Evolutionary conservation across 73 alveolate genomes (phyloP).

Genomic region (Stentor roeselii): DNA sequence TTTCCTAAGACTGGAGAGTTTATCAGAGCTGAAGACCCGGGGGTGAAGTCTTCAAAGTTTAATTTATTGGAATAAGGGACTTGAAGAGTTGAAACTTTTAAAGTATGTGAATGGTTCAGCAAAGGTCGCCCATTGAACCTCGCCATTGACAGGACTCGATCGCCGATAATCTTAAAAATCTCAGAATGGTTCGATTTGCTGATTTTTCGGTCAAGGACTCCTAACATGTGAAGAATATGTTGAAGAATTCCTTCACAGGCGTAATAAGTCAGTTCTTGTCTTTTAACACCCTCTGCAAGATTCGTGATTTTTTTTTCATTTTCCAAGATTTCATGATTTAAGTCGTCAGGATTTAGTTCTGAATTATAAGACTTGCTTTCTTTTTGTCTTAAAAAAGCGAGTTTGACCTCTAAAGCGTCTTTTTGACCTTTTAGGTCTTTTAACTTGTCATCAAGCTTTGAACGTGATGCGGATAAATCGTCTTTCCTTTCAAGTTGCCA

Average conservation of each 20-base stretch:
- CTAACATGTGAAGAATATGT: not conserved
- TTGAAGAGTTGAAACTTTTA: not conserved
- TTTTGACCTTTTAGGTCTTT: slow-evolving; percentile 39
- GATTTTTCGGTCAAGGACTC: not conserved
- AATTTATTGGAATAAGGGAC: not conserved
- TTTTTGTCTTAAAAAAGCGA: slow-evolving; percentile 19
- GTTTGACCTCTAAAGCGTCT: slow-evolving; percentile 31
- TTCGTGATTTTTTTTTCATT: not conserved
- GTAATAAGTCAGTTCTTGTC: not conserved
- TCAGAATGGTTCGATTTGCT: not conserved
- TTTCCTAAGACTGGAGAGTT: not conserved
- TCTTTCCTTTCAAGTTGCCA: slow-evolving; percentile 29
- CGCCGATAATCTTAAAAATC: not conserved
- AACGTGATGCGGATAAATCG: slow-evolving; percentile 33
- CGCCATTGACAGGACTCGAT: not conserved
- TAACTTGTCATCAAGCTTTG: slow-evolving; percentile 34
- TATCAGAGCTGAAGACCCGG: not conserved
- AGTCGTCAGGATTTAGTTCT: not conserved
- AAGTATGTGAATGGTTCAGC: not conserved
- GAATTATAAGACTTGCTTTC: not conserved
- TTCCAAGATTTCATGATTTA: not conserved
- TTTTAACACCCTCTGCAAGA: not conserved
- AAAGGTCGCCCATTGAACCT: not conserved
- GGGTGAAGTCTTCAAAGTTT: not conserved
- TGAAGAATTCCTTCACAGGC: slow-evolving; percentile 11